phyloP scores from a whole-genome alignment of 2,329 filamentous ascomycete genomes.

The Grosmannia huntii region DNA sequence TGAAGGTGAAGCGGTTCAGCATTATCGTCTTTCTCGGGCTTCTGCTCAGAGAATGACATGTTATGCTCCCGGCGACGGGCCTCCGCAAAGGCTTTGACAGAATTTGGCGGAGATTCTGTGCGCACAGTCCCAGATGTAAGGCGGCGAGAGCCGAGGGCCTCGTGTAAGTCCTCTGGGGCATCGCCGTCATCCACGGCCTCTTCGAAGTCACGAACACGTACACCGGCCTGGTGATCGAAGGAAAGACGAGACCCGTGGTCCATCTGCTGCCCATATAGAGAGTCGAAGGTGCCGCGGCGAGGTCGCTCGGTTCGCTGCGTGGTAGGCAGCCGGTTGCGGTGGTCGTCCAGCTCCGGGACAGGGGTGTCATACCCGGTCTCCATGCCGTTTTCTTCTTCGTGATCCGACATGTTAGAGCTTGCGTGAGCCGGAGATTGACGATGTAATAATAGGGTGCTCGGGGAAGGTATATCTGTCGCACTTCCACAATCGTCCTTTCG shows the following conservation, averaged over 20 bases:
- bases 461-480: background rate
- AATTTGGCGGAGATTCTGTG: constrained; percentile 82
- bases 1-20: constrained; percentile 47
- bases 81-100: constrained; percentile 92
- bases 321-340: constrained; percentile 55
- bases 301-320: constrained; percentile 46
- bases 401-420: constrained; percentile 52
- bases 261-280: constrained; percentile 38
- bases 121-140: constrained; percentile 47
- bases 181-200: constrained; percentile 74
- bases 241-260: constrained; percentile 6
- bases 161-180: constrained; percentile 31
- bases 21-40: constrained; percentile 19
- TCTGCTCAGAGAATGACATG: constrained; percentile 39
- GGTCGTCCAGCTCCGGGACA: constrained; percentile 75
- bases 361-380: constrained; percentile 59
- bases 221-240: constrained; percentile 18
- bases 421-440: background rate
- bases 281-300: constrained; percentile 63
- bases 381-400: constrained; percentile 46
- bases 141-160: constrained; percentile 33
- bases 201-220: constrained; percentile 67
- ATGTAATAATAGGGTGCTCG: background rate
- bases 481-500: background rate
- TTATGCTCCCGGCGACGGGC: constrained; percentile 75